These are phyloP conservation scores for Capsella bursapastoris DNA, from an alignment of 345 rosid genomes.

Conservation along the genomic window DNA sequence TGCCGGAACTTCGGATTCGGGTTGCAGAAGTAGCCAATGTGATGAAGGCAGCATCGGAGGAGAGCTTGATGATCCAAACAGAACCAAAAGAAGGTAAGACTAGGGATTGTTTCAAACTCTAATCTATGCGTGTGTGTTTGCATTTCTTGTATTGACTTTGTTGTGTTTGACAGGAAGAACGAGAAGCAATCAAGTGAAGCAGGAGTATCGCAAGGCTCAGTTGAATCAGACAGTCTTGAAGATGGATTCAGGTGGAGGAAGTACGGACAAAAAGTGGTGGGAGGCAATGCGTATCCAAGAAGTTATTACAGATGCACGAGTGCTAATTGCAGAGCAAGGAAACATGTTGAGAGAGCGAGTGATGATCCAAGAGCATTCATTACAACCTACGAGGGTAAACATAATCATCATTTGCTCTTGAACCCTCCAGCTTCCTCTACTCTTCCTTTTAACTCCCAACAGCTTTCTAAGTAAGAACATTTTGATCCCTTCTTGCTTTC, in stretches of 20 bases:
- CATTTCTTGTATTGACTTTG: slow-evolving; percentile 11
- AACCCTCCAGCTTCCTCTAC: slow-evolving; percentile 38
- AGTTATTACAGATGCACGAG: slow-evolving; percentile 95
- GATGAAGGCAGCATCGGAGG: slow-evolving; percentile 64
- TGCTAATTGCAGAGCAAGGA: slow-evolving; percentile 78
- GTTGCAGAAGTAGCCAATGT: slow-evolving; percentile 65
- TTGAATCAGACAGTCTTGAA: slow-evolving; percentile 71
- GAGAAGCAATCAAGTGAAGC: slow-evolving; percentile 64
- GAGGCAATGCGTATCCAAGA: slow-evolving; percentile 96
- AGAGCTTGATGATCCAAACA: slow-evolving; percentile 63
- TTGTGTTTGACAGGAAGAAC: slow-evolving; percentile 50
- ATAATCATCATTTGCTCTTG: slow-evolving; percentile 81
- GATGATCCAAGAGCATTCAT: slow-evolving; percentile 88
- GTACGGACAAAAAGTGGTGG: slow-evolving; percentile 96
- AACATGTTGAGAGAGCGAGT: slow-evolving; percentile 89
- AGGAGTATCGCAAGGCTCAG: slow-evolving; percentile 57
- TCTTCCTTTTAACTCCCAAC: slow-evolving; percentile 31
- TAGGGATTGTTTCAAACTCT: background rate
- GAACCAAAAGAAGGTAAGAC: slow-evolving; percentile 73
- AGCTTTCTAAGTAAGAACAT: slow-evolving; percentile 25
- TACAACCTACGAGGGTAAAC: slow-evolving; percentile 95
- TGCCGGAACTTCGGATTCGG: slow-evolving; percentile 61
- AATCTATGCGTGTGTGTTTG: background rate
- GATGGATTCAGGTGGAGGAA: slow-evolving; percentile 99
- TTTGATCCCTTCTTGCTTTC: slow-evolving; percentile 13